Conservation (phyloP, 1,139 yeast genomes). For the Sugiyamaella sp. region DNA sequence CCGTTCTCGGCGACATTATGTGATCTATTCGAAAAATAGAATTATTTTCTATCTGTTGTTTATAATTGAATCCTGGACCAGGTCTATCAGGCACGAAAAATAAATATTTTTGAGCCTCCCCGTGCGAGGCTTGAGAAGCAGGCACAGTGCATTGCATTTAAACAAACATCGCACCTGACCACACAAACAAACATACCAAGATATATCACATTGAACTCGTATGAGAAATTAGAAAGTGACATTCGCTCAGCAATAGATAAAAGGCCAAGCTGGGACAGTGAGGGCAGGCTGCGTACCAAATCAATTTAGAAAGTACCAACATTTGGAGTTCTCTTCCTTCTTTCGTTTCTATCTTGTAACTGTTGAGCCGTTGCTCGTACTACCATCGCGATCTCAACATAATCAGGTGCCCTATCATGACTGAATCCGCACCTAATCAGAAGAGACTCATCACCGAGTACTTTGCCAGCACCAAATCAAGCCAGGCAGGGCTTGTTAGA, state of each 20-base stretch:
- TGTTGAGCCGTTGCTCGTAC: background rate
- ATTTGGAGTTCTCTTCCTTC: too few relatives aligned
- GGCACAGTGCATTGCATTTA: background rate
- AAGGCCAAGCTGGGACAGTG: too few relatives aligned
- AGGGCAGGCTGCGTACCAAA: too few relatives aligned
- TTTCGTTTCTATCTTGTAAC: too few relatives aligned
- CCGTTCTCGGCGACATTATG: slow-evolving; percentile 29
- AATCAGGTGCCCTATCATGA: slow-evolving; percentile 3
- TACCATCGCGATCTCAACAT: too few relatives aligned
- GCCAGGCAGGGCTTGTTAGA: slow-evolving; percentile 19
- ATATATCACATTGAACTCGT: too few relatives aligned
- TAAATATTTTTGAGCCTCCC: slow-evolving; percentile 13
- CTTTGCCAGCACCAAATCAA: slow-evolving; percentile 15
- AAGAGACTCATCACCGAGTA: slow-evolving; percentile 22
- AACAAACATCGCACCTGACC: slow-evolving; percentile 11
- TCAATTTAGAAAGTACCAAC: too few relatives aligned
- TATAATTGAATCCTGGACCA: background rate
- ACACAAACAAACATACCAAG: background rate
- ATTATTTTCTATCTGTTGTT: background rate
- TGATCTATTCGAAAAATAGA: background rate
- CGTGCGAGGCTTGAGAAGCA: slow-evolving; percentile 1
- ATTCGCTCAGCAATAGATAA: too few relatives aligned
- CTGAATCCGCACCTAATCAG: slow-evolving; percentile 12
- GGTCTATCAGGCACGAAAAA: background rate
- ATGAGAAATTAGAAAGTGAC: too few relatives aligned